Evolutionary conservation across 2,329 filamentous ascomycete species (phyloP).

Genomic region (Dendryphion nanum): DNA sequence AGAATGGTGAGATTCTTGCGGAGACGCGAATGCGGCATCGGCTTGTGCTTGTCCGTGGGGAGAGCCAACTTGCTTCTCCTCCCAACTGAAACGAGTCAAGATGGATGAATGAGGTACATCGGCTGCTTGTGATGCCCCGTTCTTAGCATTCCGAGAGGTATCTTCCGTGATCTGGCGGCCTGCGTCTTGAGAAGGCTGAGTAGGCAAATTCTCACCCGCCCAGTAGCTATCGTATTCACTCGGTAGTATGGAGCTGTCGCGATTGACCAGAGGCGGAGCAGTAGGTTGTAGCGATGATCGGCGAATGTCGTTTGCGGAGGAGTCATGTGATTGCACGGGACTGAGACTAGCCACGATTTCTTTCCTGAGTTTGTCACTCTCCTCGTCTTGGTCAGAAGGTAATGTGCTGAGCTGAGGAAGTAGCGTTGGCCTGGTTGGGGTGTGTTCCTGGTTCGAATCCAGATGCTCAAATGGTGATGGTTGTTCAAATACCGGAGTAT

Average conservation of each 20-base stretch:
- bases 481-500: constrained; percentile 33
- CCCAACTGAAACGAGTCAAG: constrained; percentile 34
- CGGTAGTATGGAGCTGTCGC: constrained; percentile 64
- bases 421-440: constrained; percentile 25
- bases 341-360: constrained; percentile 70
- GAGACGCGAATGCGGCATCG: constrained; percentile 7
- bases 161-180: constrained; percentile 11
- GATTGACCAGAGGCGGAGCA: constrained; percentile 23
- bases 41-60: constrained; percentile 11
- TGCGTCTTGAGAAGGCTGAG: constrained; percentile 25
- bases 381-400: constrained; percentile 58
- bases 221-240: constrained; percentile 69
- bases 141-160: constrained; percentile 1
- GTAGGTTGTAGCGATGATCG: constrained; percentile 24
- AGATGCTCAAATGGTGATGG: constrained; percentile 33
- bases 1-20: constrained; percentile 14
- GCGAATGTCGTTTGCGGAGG: constrained; percentile 12
- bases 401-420: constrained; percentile 47
- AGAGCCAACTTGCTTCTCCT: constrained; percentile 13
- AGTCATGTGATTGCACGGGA: constrained; percentile 25
- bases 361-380: constrained; percentile 69
- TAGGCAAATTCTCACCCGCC: constrained; percentile 48
- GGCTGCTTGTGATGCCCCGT: not conserved
- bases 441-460: constrained; percentile 34
- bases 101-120: constrained; percentile 17